A percentile compares a stretch with the other conserved stretches of the same genome.
Evolutionary conservation across 225 moss, liverwort and hornwort species (phyloP).

Genomic region (Sphagnum contortum): DNA sequence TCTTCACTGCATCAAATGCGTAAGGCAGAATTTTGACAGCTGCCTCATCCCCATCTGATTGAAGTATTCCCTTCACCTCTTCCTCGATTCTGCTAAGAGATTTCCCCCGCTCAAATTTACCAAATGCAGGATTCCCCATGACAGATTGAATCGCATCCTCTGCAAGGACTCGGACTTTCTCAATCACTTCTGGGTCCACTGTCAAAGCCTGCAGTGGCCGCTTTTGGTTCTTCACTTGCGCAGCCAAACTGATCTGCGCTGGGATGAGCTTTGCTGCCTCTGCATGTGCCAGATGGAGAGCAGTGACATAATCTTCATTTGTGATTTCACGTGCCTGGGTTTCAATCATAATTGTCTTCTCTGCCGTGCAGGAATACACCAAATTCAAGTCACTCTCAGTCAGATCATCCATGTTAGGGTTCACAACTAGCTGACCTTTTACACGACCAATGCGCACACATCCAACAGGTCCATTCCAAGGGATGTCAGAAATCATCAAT

Average conservation of each 20-base stretch:
- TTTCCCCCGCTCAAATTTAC: conserved; percentile 91
- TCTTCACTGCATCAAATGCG: conserved; percentile 82
- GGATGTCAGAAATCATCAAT: conserved; percentile 79
- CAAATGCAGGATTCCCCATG: conserved; percentile 70
- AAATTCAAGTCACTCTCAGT: conserved; percentile 75
- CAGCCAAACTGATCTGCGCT: conserved; percentile 62
- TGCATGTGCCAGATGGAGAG: conserved; percentile 72
- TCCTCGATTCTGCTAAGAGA: conserved; percentile 61
- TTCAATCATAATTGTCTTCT: conserved; percentile 92
- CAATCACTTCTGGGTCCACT: conserved; percentile 49
- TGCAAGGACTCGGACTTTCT: conserved; percentile 56
- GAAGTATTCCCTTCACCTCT: conserved; percentile 36
- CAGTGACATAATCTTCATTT: conserved; percentile 69
- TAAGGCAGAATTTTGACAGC: conserved; percentile 32
- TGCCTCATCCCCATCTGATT: conserved; percentile 54
- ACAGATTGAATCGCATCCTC: conserved; percentile 56
- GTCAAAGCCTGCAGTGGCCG: conserved; percentile 48
- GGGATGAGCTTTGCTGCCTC: conserved; percentile 78
- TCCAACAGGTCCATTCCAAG: conserved; percentile 94
- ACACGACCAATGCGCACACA: conserved; percentile 86
- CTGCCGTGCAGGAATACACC: conserved; percentile 80
- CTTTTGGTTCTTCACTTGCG: conserved; percentile 65
- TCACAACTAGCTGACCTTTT: conserved; percentile 62
- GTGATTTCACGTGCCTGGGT: conserved; percentile 88
- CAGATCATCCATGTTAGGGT: conserved; percentile 79